Evolutionary conservation across 805 yeast genomes (phyloP).

Genomic region (Candida cerambycidarum): DNA sequence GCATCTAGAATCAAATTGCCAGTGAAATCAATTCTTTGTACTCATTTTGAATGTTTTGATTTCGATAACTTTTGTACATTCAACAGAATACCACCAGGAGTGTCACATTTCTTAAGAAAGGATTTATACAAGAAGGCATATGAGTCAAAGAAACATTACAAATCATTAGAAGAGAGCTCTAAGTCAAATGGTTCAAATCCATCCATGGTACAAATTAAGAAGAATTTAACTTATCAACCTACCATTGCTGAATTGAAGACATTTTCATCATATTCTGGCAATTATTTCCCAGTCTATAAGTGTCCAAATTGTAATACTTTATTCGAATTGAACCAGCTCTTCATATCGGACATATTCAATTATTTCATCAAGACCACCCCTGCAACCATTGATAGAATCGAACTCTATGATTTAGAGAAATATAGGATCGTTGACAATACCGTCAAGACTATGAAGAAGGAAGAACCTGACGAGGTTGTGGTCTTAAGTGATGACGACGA

Average conservation of each 20-base stretch:
- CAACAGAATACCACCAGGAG: slow-evolving; percentile 33
- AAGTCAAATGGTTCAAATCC: background rate
- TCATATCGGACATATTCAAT: slow-evolving; percentile 40
- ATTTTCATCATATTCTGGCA: background rate
- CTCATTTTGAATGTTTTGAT: slow-evolving; percentile 47
- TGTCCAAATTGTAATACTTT: slow-evolving; percentile 42
- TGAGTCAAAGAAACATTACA: slow-evolving; percentile 13
- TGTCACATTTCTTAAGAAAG: slow-evolving; percentile 21
- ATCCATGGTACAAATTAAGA: slow-evolving; percentile 2
- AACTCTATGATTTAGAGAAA: slow-evolving; percentile 33
- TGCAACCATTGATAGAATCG: slow-evolving; percentile 30
- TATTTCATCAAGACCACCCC: slow-evolving; percentile 43
- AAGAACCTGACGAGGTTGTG: slow-evolving; percentile 25
- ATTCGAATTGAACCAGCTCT: slow-evolving; percentile 34
- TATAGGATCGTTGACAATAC: slow-evolving; percentile 34
- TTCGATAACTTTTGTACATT: slow-evolving; percentile 41
- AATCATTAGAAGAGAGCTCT: background rate
- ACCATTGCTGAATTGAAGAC: background rate
- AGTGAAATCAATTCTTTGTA: slow-evolving; percentile 36
- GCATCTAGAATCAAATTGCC: slow-evolving; percentile 40
- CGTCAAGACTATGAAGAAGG: slow-evolving; percentile 2
- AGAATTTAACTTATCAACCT: slow-evolving; percentile 11
- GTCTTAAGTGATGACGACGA: slow-evolving; percentile 32
- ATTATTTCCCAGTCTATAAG: slow-evolving; percentile 27
- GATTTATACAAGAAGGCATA: slow-evolving; percentile 22